These are phyloP conservation scores for Phytomonas serpens DNA, from an alignment of 208 protist species.

Conservation along the genomic window DNA sequence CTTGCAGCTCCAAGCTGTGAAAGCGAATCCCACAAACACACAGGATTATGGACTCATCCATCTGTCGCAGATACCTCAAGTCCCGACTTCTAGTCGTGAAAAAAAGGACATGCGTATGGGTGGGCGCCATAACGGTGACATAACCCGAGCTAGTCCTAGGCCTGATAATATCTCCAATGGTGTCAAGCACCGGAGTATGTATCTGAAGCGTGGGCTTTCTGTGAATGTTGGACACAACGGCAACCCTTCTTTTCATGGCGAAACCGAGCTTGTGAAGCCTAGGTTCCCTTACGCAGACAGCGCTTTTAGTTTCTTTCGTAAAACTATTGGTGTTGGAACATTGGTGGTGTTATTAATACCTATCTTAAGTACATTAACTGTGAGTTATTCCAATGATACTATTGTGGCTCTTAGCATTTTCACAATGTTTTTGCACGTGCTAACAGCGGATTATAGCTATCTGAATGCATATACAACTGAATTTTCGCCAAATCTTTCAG, in stretches of 20 bases:
- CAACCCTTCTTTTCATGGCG: not conserved
- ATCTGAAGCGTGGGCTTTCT: not conserved
- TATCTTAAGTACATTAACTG: slow-evolving; percentile 74
- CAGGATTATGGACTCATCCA: not conserved
- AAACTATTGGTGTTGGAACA: slow-evolving; percentile 3
- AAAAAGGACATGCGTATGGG: not conserved
- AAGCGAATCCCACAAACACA: not conserved
- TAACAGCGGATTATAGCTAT: slow-evolving; percentile 83
- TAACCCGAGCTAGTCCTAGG: not conserved
- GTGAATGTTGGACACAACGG: not conserved
- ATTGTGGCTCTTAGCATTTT: slow-evolving; percentile 78
- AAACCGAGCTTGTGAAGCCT: slow-evolving; percentile 17
- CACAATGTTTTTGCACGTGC: slow-evolving; percentile 70
- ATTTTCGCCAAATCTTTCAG: slow-evolving; percentile 54
- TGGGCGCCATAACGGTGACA: not conserved
- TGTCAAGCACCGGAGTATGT: not conserved
- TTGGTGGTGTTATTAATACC: slow-evolving; percentile 71
- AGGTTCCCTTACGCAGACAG: slow-evolving; percentile 12
- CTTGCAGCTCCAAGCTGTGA: slow-evolving; percentile 10
- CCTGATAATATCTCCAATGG: not conserved
- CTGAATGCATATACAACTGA: slow-evolving; percentile 63
- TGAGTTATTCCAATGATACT: slow-evolving; percentile 85
- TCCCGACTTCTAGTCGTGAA: not conserved
- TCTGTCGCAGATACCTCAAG: not conserved
- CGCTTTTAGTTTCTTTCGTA: slow-evolving; percentile 27